Evolutionary conservation across 352 stramenopile species (phyloP), one percentile per base, ranked within the genome.

Genomic region (Sclerospora graminicola): DNA sequence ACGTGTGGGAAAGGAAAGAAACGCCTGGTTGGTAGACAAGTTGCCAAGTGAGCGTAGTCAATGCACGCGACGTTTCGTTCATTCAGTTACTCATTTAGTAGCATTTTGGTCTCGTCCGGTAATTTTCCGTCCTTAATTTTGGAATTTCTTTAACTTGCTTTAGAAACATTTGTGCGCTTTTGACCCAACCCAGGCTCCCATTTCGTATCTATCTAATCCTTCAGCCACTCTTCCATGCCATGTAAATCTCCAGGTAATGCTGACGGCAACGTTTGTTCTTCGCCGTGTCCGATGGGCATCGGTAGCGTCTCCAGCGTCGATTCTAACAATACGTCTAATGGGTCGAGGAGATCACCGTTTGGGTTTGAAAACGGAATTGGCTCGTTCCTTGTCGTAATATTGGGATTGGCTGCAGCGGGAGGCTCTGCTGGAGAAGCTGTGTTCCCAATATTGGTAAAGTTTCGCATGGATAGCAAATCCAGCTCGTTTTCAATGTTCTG

Each of bases 401-500:
- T 41, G 19, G 28, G 32, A 30, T 41, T 37, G 46, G 39, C 37
- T 48, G 33, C 58, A 20, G 15, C 13, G 2, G 47, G 27, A 1
- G 40, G 38, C 11, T 26, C 21, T 3, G 6, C 21, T 26, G 51
- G 38, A 10, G 59, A 52, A 7, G 27, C 54, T 1, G 34, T 34
- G 6, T 60, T 39, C 20, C 48, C 41, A 9, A 46, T 40, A 1
- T 48, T 42, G 4, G 39, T 60, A 20, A 89, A 84, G 45, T 65
- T 85, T 31, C 61, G 51, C 71, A 86, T 84, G 36, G 70, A 84
- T 27, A 89, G 54, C 56, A 87, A 27, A 41, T 89, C 74, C 36
- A 89, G 51, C 33, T 84, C 75, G 56, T 85, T 82, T 40, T 86
- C 69, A 31, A 89, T 85, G 43, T 75, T 83, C 38, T 89, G 66